Evolutionary conservation across 2,329 filamentous ascomycete genomes (phyloP).

Genomic region (Fusarium fracticaudum): DNA sequence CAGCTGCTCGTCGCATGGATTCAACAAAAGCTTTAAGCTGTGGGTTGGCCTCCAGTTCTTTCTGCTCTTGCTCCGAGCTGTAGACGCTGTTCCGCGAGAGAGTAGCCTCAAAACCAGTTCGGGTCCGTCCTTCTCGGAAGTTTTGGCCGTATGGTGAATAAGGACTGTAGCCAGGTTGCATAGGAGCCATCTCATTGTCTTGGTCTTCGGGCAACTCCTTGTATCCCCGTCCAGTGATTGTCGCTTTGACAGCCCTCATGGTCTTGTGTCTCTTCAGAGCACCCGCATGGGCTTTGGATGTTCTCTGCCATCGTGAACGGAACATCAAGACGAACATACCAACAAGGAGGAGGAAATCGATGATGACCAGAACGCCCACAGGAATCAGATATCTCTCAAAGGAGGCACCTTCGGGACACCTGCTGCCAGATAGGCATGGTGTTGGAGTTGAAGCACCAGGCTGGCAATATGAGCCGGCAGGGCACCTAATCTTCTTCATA

Average conservation of each 20-base stretch:
- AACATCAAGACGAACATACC: constrained; percentile 38
- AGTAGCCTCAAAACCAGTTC: constrained; percentile 51
- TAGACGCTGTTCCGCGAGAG: constrained; percentile 46
- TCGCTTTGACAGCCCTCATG: constrained; percentile 44
- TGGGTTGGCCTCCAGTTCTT: constrained; percentile 31
- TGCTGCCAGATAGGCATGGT: constrained; percentile 57
- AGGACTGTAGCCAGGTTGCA: constrained; percentile 45
- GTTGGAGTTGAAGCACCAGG: constrained; percentile 58
- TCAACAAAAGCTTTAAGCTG: constrained; percentile 61
- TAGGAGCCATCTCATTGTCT: constrained; percentile 50
- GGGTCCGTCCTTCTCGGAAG: constrained; percentile 29
- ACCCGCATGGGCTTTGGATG: constrained; percentile 19
- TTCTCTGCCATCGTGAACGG: constrained; percentile 25
- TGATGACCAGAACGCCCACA: constrained; percentile 51
- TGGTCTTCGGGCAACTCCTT: constrained; percentile 45
- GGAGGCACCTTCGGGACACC: constrained; percentile 56
- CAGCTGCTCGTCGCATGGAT: constrained; percentile 62
- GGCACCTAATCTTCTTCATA: constrained; percentile 54
- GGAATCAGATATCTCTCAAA: constrained; percentile 57
- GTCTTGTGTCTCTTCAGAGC: constrained; percentile 34
- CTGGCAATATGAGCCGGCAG: constrained; percentile 61
- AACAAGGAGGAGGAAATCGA: constrained; percentile 55
- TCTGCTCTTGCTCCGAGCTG: constrained; percentile 35
- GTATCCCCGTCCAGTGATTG: constrained; percentile 45
- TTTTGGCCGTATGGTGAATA: constrained; percentile 23